Evolutionary conservation across 1,139 yeast species (phyloP), one percentile per base, ranked within the genome.

Genomic region (Lodderomyces oxycetoniae): DNA sequence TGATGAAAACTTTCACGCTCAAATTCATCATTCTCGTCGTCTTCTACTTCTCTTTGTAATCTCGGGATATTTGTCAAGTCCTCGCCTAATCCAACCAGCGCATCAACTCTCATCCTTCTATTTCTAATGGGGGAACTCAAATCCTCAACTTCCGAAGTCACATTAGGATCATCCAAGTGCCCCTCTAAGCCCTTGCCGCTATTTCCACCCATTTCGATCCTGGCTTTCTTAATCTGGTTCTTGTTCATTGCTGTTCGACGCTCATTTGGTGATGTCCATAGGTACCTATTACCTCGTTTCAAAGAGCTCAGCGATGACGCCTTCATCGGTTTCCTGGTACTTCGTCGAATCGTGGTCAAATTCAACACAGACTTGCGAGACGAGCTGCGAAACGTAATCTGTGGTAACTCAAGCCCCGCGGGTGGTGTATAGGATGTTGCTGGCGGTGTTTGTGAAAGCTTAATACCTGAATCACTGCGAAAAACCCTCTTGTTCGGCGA

Each of bases 11-110:
- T 27, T 55, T 61, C 27, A 53, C 50, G 29, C 9, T 53, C 60
- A 31, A 54, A 49, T 26, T 53, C 61, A 20, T 54, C 52, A 33
- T 57, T 57, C n/a, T 20, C 13, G 26, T 53, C 61, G 20, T 54
- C 52, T 33, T 57, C 57, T 11, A 15, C 13, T 15, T 31, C 25
- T 33, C 31, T 10, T 24, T 10, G 9, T 14, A 24, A 24, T 7
- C 26, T 24, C 7, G 26, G 26, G 20, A 27, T 35, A 15, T 11
- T 10, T 7, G 11, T 24, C 26, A 24, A 24, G n/a, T 14, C 26
- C 22, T 19, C 22, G 14, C n/a, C n/a, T 12, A 24, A n/a, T 12
- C 26, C 26, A 8, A 24, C 26, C 6, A 10, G n/a, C n/a, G 26
- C 26, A 24, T 10, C 26, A 11, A 24, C 26, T 24, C 26, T 24